phyloP scores from a whole-genome alignment of 2,329 filamentous ascomycete genomes.

The Xylaria sp. region DNA sequence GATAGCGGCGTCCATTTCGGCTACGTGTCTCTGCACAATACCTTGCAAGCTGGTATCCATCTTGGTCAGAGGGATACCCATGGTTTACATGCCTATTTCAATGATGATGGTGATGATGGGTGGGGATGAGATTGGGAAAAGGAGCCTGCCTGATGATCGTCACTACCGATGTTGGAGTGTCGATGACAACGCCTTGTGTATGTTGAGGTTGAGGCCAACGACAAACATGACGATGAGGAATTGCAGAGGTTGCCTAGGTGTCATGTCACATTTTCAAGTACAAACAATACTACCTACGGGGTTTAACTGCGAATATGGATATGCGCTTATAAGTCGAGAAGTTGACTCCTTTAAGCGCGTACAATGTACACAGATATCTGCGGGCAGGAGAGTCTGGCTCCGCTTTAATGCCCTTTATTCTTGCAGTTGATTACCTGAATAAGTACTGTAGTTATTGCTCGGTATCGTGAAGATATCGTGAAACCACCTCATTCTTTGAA shows the following conservation, averaged over 20 bases:
- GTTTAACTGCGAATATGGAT: constrained; percentile 10
- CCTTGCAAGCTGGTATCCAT: constrained; percentile 40
- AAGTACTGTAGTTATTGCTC: neutral
- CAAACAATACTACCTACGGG: neutral
- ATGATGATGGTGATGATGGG: neutral
- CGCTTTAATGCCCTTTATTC: neutral
- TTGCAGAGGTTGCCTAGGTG: neutral
- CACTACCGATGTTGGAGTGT: constrained; percentile 11
- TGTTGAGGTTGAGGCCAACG: constrained; percentile 20
- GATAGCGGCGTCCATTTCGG: constrained; percentile 44
- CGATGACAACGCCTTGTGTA: constrained; percentile 19
- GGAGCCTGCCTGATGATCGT: constrained; percentile 17
- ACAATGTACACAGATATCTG: neutral
- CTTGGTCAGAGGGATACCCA: neutral
- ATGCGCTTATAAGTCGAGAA: constrained; percentile 18
- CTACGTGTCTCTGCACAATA: constrained; percentile 33
- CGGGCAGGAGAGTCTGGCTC: neutral
- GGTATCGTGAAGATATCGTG: neutral
- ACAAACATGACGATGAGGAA: neutral
- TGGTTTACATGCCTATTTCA: constrained; percentile 25
- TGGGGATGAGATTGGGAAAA: neutral
- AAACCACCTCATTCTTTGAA: neutral
- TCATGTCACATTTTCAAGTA: constrained; percentile 17
- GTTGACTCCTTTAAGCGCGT: constrained; percentile 10
- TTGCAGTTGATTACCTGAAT: neutral